Base-by-base conservation (phyloP, 2,329 filamentous ascomycete genomes). In the Lomentospora prolificans region DNA sequence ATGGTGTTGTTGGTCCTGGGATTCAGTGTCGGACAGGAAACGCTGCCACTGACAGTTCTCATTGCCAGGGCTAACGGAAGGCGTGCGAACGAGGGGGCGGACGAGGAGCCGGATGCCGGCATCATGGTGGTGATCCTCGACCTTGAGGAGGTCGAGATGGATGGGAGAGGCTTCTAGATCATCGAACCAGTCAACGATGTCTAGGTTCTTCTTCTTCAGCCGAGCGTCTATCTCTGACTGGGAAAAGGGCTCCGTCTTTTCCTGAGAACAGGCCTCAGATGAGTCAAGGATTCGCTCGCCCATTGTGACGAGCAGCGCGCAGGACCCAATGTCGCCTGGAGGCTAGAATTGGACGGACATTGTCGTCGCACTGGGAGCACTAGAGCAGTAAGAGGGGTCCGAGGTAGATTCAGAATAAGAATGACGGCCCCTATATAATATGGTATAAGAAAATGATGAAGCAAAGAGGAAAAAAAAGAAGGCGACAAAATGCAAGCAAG, bases 241-340 rank as follows among this genome's bases (percentile, higher is more conserved):
- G 8, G 79, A 79, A 61, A 81, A 80, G 8, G 79, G 77, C 67
- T 82, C 78, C 50, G 80, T 83, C 67, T 73, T 77, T 69, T 82
- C 78, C 63, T 74, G 71, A 58, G 72, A 72, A 59, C 64, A 63
- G 60, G 64, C 69, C 59, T 70, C 66, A 46, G 69, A 71, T 61
- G 65, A 31, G 25, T 48, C 41, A 14, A 55, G n/a, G 6, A 44
- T 44, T 22, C 41, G 52, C 39, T 30, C 52, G 17, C 28, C 39
- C 53, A 55, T 55, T 22, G 53, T 50, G 53, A 12, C 53, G 25
- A 31, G 14, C 19, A 22, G 28, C 14, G 28, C 24, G 48, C 24
- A 51, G 48, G 28, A 51, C 24, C n/a, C 48, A 22, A 3, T n/a
- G 10, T 31, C 48, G 12, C 17, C 52, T 19, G 24, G 24, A 30